phyloP scores from a whole-genome alignment of 148 eudicot genomes.

The Chenopodium formosanum region DNA sequence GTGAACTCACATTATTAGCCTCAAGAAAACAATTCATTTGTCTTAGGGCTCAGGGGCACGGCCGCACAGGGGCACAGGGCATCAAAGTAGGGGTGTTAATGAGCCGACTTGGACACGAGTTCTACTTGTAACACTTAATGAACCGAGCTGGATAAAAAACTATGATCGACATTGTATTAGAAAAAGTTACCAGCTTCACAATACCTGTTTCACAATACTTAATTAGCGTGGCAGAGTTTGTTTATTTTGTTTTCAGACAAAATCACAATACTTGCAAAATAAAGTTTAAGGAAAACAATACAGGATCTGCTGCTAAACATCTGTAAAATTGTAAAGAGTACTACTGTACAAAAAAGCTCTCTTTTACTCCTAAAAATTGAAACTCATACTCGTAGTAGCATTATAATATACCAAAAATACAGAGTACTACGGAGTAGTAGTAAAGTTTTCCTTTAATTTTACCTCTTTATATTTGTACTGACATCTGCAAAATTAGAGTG shows the following conservation, averaged over 20 bases:
- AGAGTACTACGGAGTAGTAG: not conserved
- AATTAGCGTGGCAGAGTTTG: too few relatives aligned
- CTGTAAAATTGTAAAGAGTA: not conserved
- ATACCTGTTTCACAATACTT: too few relatives aligned
- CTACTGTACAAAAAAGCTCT: not conserved
- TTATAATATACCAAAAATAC: not conserved
- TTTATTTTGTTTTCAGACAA: not conserved
- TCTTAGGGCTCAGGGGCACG: too few relatives aligned
- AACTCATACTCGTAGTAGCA: not conserved
- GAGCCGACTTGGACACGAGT: too few relatives aligned
- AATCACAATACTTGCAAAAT: not conserved
- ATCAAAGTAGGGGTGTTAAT: too few relatives aligned
- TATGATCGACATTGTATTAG: too few relatives aligned
- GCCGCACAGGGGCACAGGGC: too few relatives aligned
- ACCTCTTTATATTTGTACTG: not conserved
- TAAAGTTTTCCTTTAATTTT: slow-evolving; percentile 5
- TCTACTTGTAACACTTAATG: too few relatives aligned
- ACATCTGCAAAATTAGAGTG: slow-evolving; percentile 16
- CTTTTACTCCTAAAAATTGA: not conserved
- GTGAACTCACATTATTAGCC: not conserved
- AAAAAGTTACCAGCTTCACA: too few relatives aligned
- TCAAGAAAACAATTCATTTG: not conserved
- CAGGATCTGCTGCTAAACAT: not conserved
- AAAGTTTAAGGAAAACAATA: not conserved
- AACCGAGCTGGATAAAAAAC: too few relatives aligned